phyloP scores from a whole-genome alignment of 2,329 filamentous ascomycete species.

The Fusarium sp. region DNA sequence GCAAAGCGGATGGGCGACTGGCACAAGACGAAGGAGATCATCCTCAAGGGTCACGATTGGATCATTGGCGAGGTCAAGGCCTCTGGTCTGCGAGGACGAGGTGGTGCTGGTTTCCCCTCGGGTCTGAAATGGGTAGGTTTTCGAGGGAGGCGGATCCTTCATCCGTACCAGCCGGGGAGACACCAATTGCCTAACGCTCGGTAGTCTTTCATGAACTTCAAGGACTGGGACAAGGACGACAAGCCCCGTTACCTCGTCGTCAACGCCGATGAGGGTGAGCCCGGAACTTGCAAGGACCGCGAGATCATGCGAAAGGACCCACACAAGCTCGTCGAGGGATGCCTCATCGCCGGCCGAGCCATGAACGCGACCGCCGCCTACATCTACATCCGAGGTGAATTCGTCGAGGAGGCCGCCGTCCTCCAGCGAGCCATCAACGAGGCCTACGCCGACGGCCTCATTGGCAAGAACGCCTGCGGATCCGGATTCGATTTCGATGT shows the following conservation, averaged over 20 bases:
- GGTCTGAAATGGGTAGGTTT: conserved; percentile 95
- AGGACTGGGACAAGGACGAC: conserved; percentile 97
- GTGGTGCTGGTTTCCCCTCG: conserved; percentile 97
- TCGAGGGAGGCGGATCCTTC: conserved; percentile 8
- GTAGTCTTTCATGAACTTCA: conserved; percentile 99
- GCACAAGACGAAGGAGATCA: conserved; percentile 99
- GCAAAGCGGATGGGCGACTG: conserved; percentile 99
- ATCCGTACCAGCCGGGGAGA: conserved; percentile 36
- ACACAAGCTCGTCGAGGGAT: conserved; percentile 98
- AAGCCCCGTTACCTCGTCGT: conserved; percentile 97
- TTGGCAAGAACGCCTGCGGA: conserved; percentile 98
- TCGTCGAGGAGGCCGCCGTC: conserved; percentile 94
- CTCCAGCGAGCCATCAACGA: conserved; percentile 97
- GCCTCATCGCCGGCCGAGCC: conserved; percentile 92
- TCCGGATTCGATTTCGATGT: conserved; percentile 99
- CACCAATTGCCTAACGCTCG: conserved; percentile 36
- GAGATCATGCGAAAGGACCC: conserved; percentile 99
- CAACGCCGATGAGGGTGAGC: conserved; percentile 98
- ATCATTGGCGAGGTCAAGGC: conserved; percentile 98
- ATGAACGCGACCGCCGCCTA: conserved; percentile 99
- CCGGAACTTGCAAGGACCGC: conserved; percentile 98
- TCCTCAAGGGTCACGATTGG: conserved; percentile 98
- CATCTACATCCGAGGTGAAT: conserved; percentile 99
- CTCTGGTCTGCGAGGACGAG: conserved; percentile 93
- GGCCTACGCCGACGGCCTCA: conserved; percentile 92